Base-by-base conservation (phyloP, 352 stramenopile species). In the Aphanomyces invadans region DNA sequence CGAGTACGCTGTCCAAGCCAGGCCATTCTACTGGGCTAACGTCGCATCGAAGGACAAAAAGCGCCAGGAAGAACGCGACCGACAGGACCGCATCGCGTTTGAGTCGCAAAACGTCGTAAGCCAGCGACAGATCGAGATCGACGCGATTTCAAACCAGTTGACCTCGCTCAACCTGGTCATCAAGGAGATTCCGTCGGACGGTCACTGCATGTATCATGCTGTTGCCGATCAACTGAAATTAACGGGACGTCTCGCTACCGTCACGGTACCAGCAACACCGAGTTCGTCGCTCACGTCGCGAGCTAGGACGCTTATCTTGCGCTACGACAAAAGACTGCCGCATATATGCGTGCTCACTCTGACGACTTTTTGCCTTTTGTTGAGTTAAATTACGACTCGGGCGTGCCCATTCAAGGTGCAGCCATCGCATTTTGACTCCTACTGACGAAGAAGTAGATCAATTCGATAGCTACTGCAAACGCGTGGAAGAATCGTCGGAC, bases 171-270 rank as follows among this genome's bases (percentile, higher is more conserved):
- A 74, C 2, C 73, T 94, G 32, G 69, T 69, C 44, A 93, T 99
- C 68, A 81, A 90, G 46, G 95, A 98, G 66, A 96, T 99, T 19
- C 80, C 87, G 39, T 95, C 95, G 1, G 96, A 99, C 73, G 96
- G 96, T 3, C 85, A 99, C 80, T 99, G 96, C 76, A 90, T 99
- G 75, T 99, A 99, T 79, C 89, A 98, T 63, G 92, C 95, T 2
- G 86, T 99, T 19, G 94, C 81, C 0, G 83, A 97, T 65, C 94
- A 98, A 71, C 77, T 98, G 68, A 74, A 86, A 60, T 75, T 82
- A 53, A 81, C 85, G 53, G 74, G 71, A 0, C 39, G 80, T 17
- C 54, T 73, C 1, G 49, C 74, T 31, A 25, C 42, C 26, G 2
- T 52, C 45, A 25, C 51, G 12, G 38, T 28, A 26, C 23, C n/a